These are phyloP conservation scores for Draba incana DNA, from an alignment of 345 rosid species.

Conservation along the genomic window DNA sequence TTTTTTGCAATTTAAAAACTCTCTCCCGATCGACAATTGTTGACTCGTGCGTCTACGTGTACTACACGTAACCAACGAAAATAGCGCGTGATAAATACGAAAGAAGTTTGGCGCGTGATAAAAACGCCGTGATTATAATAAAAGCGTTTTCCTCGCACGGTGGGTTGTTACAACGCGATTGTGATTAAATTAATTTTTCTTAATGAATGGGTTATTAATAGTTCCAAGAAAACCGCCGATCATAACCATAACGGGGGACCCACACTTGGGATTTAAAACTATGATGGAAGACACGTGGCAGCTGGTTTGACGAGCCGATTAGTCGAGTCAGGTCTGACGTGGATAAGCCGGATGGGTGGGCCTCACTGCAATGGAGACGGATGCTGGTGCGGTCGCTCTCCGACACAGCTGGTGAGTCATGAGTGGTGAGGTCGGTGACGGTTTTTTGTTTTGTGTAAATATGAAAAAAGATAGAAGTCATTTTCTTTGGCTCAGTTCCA, in stretches of 20 bases:
- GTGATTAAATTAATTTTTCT: background rate
- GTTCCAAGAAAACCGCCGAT: conserved; percentile 33
- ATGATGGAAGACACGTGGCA: conserved; percentile 36
- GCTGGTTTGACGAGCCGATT: background rate
- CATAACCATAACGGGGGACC: background rate
- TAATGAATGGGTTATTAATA: background rate
- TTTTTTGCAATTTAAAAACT: background rate
- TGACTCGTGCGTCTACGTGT: conserved; percentile 27
- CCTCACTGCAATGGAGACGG: conserved; percentile 23
- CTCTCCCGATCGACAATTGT: conserved; percentile 29
- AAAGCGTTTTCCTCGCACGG: conserved; percentile 16
- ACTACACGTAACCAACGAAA: background rate
- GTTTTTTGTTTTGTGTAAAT: background rate
- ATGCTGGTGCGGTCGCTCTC: conserved; percentile 40
- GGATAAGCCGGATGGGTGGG: conserved; percentile 22
- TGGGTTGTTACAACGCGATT: conserved; percentile 11
- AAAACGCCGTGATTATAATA: conserved; percentile 22
- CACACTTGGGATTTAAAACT: conserved; percentile 9
- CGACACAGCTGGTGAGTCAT: conserved; percentile 32
- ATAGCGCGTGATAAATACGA: background rate
- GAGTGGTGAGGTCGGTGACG: conserved; percentile 30
- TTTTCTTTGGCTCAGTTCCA: conserved; percentile 33
- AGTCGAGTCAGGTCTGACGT: conserved; percentile 36
- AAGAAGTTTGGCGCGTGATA: background rate
- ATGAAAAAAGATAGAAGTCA: background rate